These are phyloP conservation scores for Salvia hispanica DNA, from an alignment of 257 asterid genomes.

Conservation along the genomic window DNA sequence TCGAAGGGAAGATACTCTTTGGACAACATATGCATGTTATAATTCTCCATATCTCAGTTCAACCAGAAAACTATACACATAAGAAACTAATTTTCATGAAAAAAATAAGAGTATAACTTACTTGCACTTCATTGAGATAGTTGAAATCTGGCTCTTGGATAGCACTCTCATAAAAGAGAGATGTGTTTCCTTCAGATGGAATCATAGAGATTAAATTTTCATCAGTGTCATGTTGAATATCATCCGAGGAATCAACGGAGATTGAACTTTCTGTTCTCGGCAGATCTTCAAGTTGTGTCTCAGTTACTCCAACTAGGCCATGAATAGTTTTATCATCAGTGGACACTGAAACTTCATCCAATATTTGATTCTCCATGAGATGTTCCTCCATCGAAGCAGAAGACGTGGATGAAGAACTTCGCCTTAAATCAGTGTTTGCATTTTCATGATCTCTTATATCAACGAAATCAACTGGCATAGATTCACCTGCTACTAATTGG, in stretches of 20 bases:
- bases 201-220: constrained; percentile 39
- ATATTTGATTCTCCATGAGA: constrained; percentile 25
- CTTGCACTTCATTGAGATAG: constrained; percentile 52
- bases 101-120: constrained; percentile 29
- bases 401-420: constrained; percentile 28
- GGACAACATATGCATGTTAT: too few species aligned
- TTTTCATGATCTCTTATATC: constrained; percentile 35
- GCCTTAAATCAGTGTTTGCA: constrained; percentile 25
- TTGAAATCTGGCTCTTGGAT: constrained; percentile 39
- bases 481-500: constrained; percentile 32
- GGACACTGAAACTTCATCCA: constrained; percentile 33
- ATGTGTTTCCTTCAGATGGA: constrained; percentile 42
- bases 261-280: constrained; percentile 32
- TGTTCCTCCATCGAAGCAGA: constrained; percentile 32
- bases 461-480: constrained; percentile 26
- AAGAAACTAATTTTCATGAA: background rate
- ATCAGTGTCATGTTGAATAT: constrained; percentile 35
- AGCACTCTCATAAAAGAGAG: constrained; percentile 47
- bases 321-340: constrained; percentile 31
- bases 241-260: constrained; percentile 40
- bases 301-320: constrained; percentile 27
- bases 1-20: too few species aligned
- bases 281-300: constrained; percentile 34
- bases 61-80: background rate
- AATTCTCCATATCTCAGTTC: constrained; percentile 11